Base-by-base conservation (phyloP, 345 rosid genomes). In the Eucalyptus dawsonii region DNA sequence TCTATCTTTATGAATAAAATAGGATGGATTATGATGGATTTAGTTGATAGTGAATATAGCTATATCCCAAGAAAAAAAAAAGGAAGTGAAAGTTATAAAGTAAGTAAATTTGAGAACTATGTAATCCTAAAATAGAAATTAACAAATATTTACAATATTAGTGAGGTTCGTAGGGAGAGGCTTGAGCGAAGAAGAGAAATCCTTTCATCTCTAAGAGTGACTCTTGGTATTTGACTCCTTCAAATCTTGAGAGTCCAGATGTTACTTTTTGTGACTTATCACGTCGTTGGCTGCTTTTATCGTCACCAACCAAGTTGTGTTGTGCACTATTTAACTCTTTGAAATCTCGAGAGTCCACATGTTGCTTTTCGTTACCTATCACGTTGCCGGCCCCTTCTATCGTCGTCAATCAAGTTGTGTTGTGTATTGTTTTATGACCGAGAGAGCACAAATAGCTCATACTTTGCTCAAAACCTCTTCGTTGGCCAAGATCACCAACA, bases 341-440 rank as follows among this genome's bases (percentile, higher is more conserved):
- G 12, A 54, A 54, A 54, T 21, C 27, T 22, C 0, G 27, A 22
- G 60, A 54, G 60, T 54, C 27, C 5, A 54, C 5, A 22, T 2
- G 27, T 22, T 54, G 5, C 60, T 54, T 22, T 54, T 54, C 2
- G 11, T 21, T 21, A 19, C 5, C 1, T 4, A 21, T 54, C 60
- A 54, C 10, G 11, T 22, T 4, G 60, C 5, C 2, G 11, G 60
- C 60, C 5, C 1, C 5, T 54, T 54, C 60, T 4, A 54, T 54
- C 0, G 60, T 22, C 60, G 7, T 7, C 22, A 53, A 53, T 1
- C 56, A 54, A 22, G 60, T 22, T 54, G 11, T 54, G 24, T 2
- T 21, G 62, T 22, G 62, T 0, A 56, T 0, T 56, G 12, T 4
- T 56, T 56, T 56, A 0, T 11, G 27, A 54, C 11, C 3, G 3